These are phyloP conservation scores for Epicoccum nigrum DNA, from an alignment of 2,329 filamentous ascomycete genomes.

Conservation along the genomic window DNA sequence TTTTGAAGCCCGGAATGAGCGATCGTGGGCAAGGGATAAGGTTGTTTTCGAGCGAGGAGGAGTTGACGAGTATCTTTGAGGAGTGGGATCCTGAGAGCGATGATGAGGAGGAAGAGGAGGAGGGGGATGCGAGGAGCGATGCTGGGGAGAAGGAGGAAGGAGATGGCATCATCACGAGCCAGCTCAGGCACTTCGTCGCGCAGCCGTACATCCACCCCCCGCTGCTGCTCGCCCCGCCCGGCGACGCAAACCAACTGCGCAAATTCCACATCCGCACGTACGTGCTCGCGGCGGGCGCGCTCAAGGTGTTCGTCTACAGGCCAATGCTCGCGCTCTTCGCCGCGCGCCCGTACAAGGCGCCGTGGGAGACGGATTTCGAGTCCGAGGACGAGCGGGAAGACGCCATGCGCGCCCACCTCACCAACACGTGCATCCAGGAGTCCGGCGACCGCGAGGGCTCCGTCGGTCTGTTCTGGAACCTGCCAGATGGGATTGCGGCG, in stretches of 20 bases:
- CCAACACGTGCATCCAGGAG: slow-evolving; percentile 91
- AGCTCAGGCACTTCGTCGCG: slow-evolving; percentile 93
- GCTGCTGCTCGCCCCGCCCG: slow-evolving; percentile 65
- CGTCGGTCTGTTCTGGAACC: slow-evolving; percentile 76
- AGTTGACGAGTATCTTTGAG: slow-evolving; percentile 87
- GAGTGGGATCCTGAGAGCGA: slow-evolving; percentile 81
- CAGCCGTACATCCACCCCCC: slow-evolving; percentile 94
- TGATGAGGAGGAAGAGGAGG: slow-evolving; percentile 62
- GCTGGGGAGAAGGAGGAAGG: slow-evolving; percentile 44
- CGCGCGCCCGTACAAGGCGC: slow-evolving; percentile 71
- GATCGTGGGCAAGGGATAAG: slow-evolving; percentile 93
- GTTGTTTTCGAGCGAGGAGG: slow-evolving; percentile 82
- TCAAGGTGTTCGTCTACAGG: slow-evolving; percentile 84
- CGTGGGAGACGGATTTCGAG: slow-evolving; percentile 52
- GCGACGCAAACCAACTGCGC: slow-evolving; percentile 51
- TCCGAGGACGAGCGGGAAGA: slow-evolving; percentile 30
- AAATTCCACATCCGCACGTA: slow-evolving; percentile 98
- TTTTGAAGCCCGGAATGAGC: slow-evolving; percentile 96
- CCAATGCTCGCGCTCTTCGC: slow-evolving; percentile 95
- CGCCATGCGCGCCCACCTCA: slow-evolving; percentile 77
- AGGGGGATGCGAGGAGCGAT: slow-evolving; percentile 44
- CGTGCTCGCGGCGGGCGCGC: slow-evolving; percentile 77
- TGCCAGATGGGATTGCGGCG: slow-evolving; percentile 52
- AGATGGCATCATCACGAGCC: slow-evolving; percentile 76
- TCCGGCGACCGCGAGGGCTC: slow-evolving; percentile 62